Conservation (phyloP, 345 rosid genomes). For the Corchorus capsularis region DNA sequence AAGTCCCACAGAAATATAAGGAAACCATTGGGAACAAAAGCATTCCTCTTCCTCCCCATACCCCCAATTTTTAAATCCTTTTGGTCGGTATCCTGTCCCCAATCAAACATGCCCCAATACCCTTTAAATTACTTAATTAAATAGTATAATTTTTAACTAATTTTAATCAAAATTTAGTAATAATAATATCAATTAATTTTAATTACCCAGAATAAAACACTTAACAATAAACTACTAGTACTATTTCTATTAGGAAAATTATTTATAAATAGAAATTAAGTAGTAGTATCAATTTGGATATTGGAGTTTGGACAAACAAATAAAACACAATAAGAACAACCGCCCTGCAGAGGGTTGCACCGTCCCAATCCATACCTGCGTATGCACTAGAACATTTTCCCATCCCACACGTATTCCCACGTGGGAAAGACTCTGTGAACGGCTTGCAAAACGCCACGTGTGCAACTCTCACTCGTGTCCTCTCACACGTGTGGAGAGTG, state of each 20-base stretch:
- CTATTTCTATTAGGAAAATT: background rate
- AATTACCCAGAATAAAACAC: background rate
- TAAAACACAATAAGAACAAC: background rate
- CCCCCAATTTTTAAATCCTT: background rate
- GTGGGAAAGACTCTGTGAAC: background rate
- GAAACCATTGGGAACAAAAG: background rate
- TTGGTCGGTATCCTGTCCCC: constrained; percentile 2
- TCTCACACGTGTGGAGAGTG: constrained; percentile 10
- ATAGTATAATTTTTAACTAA: background rate
- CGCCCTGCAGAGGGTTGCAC: background rate
- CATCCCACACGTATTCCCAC: background rate
- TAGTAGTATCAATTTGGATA: no score
- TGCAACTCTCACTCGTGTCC: background rate
- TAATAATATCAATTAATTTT: background rate
- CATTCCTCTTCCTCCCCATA: background rate
- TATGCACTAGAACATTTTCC: background rate
- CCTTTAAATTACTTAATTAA: background rate
- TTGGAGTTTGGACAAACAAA: background rate
- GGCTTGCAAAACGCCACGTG: background rate
- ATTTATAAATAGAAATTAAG: background rate
- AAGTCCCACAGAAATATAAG: background rate
- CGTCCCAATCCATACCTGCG: background rate
- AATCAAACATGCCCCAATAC: background rate
- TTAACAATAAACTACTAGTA: background rate
- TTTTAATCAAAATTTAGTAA: background rate